Percentiles rank a stretch among this genome's conserved stretches.
Conservation (phyloP, 2,329 filamentous ascomycete species). For the Leptographium procerum region DNA sequence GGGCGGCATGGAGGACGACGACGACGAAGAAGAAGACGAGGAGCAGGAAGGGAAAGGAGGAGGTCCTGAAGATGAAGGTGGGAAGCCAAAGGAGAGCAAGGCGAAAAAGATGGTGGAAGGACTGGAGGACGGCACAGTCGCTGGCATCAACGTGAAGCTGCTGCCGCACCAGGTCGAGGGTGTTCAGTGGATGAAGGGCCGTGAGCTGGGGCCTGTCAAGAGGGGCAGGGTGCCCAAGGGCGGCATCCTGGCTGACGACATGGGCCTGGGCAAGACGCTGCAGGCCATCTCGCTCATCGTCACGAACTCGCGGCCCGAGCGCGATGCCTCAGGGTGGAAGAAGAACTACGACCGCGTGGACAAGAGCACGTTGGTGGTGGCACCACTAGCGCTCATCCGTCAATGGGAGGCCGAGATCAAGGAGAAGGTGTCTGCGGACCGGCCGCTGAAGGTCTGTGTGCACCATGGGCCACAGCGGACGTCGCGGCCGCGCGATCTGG, state of each 20-base stretch:
- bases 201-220: constrained; percentile 78
- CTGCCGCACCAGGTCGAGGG: constrained; percentile 92
- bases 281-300: constrained; percentile 86
- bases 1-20: constrained; percentile 66
- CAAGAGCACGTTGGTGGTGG: constrained; percentile 81
- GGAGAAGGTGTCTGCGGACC: constrained; percentile 57
- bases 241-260: constrained; percentile 91
- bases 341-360: constrained; percentile 58
- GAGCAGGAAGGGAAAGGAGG: not conserved
- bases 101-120: constrained; percentile 36
- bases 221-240: constrained; percentile 75
- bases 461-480: constrained; percentile 84
- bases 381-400: constrained; percentile 84
- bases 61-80: not conserved
- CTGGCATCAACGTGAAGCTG: constrained; percentile 77
- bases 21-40: constrained; percentile 38
- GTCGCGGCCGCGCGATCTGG: constrained; percentile 65
- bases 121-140: constrained; percentile 43
- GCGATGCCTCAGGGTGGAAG: constrained; percentile 48
- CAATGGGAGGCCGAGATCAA: constrained; percentile 95
- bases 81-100: constrained; percentile 29
- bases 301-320: constrained; percentile 60
- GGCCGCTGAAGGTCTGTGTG: constrained; percentile 68
- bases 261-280: constrained; percentile 94
- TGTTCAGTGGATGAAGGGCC: constrained; percentile 87